phyloP scores from a whole-genome alignment of 352 stramenopile genomes.

The Pythium folliculosum region DNA sequence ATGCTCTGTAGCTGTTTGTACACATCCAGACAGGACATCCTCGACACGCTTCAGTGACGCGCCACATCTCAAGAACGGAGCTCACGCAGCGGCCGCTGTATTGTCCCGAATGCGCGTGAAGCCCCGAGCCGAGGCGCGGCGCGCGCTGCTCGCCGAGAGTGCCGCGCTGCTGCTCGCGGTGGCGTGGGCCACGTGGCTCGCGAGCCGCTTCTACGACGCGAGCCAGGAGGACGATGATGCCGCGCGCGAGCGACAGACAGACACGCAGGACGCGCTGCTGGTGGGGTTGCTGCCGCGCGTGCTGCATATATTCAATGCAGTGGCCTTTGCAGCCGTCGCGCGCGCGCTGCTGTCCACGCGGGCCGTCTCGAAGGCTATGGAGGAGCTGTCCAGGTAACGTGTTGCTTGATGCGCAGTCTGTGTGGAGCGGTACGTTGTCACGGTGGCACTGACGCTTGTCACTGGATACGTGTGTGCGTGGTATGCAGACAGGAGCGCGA shows the following conservation, averaged over 20 bases:
- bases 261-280: constrained; percentile 3
- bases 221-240: not conserved
- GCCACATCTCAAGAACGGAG: too few relatives aligned
- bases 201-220: constrained; percentile 14
- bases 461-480: too few relatives aligned
- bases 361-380: constrained; percentile 24
- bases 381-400: constrained; percentile 25
- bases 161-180: constrained; percentile 36
- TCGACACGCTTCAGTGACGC: constrained; percentile 6
- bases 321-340: constrained; percentile 32
- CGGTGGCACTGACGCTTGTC: too few relatives aligned
- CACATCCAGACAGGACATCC: not conserved
- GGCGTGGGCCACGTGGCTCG: constrained; percentile 38
- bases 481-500: constrained; percentile 52
- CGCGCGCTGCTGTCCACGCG: constrained; percentile 32
- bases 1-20: not conserved
- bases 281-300: constrained; percentile 31
- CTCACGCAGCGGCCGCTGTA: too few relatives aligned
- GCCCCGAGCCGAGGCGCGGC: constrained; percentile 17
- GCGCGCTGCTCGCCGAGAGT: constrained; percentile 38
- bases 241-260: not conserved
- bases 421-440: too few relatives aligned
- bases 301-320: constrained; percentile 38
- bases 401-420: too few relatives aligned
- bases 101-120: too few relatives aligned